Base-by-base conservation (phyloP, 2,329 filamentous ascomycete genomes). In the Aureobasidium sp. region DNA sequence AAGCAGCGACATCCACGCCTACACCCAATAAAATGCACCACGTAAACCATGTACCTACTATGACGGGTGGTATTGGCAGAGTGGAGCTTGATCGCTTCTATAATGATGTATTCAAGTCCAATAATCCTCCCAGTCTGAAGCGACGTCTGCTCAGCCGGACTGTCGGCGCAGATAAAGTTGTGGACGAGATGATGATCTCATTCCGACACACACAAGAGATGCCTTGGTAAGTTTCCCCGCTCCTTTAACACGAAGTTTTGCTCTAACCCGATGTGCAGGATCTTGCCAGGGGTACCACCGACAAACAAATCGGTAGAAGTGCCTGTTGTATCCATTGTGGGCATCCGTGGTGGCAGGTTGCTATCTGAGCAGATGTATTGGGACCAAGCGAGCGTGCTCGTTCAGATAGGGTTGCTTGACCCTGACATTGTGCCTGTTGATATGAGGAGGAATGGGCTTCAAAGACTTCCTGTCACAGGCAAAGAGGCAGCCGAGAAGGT, bases 341-440 rank as follows among this genome's bases (percentile, higher is more conserved):
- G 80, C 45, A 76, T 88, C 20, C 79, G 84, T 40, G 85, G 82
- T 1, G 85, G 83, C 0, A 85, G 83, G 69, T 74, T 89, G 20
- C 84, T 81, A 61, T 84, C 84, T 1, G 87, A 89, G 72, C 85
- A 87, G 67, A 78, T 88, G 66, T 88, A 88, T 70, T 89, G 87
- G 87, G 87, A 89, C 65, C 86, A 89, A 68, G 87, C 87, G 1
- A 85, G 80, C 40, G 86, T 88, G 7, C 75, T 89, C 2, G 80
- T 88, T 23, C 87, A 89, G 71, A 74, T 87, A 4, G 87, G 87
- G 0, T 71, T 88, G 55, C 71, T 89, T 16, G 85, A 89, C 73
- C 84, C 85, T 2, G 85, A 84, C 66, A 71, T 84, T 15, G 79
- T 88, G 1, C 85, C 85, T 0, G 76, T 81, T 56, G 71, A 69